Base-by-base conservation (phyloP, 768 basidiomycete species). In the Naganishia onofrii region DNA sequence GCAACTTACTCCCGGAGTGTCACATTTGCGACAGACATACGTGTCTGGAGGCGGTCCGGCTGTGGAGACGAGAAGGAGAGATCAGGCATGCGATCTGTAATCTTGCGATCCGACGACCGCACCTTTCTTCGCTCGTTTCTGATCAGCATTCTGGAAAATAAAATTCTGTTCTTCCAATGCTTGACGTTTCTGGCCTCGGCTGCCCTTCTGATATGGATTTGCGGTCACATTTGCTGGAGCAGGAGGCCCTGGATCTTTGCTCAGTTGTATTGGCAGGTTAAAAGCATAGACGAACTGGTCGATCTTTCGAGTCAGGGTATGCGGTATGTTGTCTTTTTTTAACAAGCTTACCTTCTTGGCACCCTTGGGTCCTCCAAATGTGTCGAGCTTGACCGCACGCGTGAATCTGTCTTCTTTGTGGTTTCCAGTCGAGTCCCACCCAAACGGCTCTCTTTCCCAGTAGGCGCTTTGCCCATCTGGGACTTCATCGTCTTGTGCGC, bases 271-370 rank as follows among this genome's bases (percentile, higher is more conserved):
- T 0, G 86, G 81, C 64, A 99, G 90, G 29, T 87, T 88, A 81
- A 97, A 98, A 1, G 96, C 96, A 82, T 99, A 99, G 82, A 96
- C 97, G 90, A 92, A 97, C 94, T 97, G 42, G 38, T 36, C 17
- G 66, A 5, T 38, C 31, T 32, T 34, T 13, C 0, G 34, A 31
- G n/a, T 58, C 6, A 36, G n/a, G n/a, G 21, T 36, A 28, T 12
- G 12, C 31, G 3, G n/a, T 10, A 2, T 1, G 1, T 3, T 15
- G 42, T 21, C n/a, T 67, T 58, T 7, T 9, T 28, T 32, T 19
- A 19, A 19, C 26, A 19, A 26, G 44, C 38, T 57, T 12, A 48
- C 68, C 28, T 69, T 63, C 28, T 63, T 63, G 13, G 23, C 36
- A 2, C 60, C 60, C 42, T 63, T 63, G n/a, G 60, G 38, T 17